These are phyloP conservation scores for Calonectria honghensis DNA, from an alignment of 2,329 filamentous ascomycete species.

Conservation along the genomic window DNA sequence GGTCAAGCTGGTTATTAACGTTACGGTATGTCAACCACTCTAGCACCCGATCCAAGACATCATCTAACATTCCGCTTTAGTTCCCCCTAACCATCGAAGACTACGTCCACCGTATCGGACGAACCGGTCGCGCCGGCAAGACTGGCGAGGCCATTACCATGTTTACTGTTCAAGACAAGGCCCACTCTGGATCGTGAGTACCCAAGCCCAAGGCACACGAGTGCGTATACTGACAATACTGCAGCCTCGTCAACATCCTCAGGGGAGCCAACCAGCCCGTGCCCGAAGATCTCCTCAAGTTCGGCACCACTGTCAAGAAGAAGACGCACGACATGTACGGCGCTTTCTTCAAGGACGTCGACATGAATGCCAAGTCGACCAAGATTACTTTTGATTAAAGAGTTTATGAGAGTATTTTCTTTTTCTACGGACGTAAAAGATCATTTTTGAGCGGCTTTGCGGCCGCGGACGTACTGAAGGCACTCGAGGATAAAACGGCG, in stretches of 20 bases:
- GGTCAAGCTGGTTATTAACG: conserved; percentile 95
- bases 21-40: conserved; percentile 74
- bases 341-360: conserved; percentile 94
- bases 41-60: background rate
- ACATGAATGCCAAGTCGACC: conserved; percentile 87
- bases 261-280: conserved; percentile 94
- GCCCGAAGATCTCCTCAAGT: conserved; percentile 93
- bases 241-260: conserved; percentile 92
- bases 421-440: conserved; percentile 22
- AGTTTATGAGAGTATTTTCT: conserved; percentile 63
- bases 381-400: conserved; percentile 91
- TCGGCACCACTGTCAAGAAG: conserved; percentile 98
- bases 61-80: conserved; percentile 57
- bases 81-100: conserved; percentile 97
- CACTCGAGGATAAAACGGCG: conserved; percentile 71
- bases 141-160: conserved; percentile 92
- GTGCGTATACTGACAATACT: conserved; percentile 46
- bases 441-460: conserved; percentile 57
- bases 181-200: conserved; percentile 89
- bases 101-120: conserved; percentile 97
- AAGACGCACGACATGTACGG: conserved; percentile 97
- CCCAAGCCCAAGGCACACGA: background rate
- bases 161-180: conserved; percentile 97
- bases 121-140: conserved; percentile 94
- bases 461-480: conserved; percentile 65